Conservation (phyloP, 139 green algal species). For the Pleodorina starrii region DNA sequence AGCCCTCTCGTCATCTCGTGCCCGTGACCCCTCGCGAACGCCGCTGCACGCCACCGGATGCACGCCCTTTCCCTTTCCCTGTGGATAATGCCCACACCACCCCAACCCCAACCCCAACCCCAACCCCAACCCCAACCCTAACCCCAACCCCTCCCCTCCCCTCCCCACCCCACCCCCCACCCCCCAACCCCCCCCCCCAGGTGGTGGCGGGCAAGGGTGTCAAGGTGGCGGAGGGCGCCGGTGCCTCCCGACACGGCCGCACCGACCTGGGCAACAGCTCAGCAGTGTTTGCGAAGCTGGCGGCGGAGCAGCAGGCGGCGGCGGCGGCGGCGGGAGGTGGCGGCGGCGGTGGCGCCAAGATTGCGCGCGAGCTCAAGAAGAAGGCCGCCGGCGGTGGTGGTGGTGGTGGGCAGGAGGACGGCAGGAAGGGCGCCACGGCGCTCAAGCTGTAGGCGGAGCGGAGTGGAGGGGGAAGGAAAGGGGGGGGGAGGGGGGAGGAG, state of each 20-base stretch:
- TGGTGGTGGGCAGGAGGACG: not conserved
- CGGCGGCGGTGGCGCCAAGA: not conserved
- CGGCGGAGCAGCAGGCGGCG: conserved; percentile 64
- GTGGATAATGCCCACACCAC: no score
- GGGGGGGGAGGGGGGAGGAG: no score
- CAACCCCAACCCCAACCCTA: not conserved
- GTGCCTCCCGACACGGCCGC: conserved; percentile 34
- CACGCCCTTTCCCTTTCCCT: not conserved
- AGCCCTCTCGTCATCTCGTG: no score
- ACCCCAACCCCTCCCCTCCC: not conserved
- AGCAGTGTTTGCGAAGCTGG: conserved; percentile 79
- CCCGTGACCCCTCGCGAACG: no score
- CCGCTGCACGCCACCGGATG: no score
- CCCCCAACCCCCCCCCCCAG: not conserved
- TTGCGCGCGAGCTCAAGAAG: not conserved
- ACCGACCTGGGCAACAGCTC: conserved; percentile 70
- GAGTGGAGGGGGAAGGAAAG: no score
- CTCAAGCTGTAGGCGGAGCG: conserved; percentile 50
- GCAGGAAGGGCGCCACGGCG: conserved; percentile 1
- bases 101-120: not conserved
- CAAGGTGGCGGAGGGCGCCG: conserved; percentile 47
- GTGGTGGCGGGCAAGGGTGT: conserved; percentile 55
- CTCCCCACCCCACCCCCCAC: not conserved
- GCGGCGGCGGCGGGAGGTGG: conserved; percentile 36
- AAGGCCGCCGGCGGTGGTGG: not conserved